A percentile compares a stretch with the other conserved stretches of the same genome.
Conservation (phyloP, 805 yeast species). For the Candida coleopterorum region DNA sequence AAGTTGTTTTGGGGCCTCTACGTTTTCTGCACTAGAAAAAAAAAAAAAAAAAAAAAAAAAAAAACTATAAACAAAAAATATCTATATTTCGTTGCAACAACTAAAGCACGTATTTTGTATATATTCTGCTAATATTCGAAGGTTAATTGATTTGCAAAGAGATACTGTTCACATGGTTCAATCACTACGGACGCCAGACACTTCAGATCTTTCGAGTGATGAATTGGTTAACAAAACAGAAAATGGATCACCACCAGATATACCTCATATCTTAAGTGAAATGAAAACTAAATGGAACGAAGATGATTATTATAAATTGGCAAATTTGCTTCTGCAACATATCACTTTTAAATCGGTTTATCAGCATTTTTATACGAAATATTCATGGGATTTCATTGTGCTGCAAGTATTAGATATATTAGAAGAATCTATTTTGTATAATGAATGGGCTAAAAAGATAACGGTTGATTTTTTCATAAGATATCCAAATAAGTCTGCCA, state of each 20-base stretch:
- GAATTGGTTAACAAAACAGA: conserved; percentile 2
- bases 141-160: too few species aligned
- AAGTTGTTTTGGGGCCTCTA: too few species aligned
- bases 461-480: conserved; percentile 1
- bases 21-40: too few species aligned
- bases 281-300: conserved; percentile 4
- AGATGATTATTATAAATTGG: conserved; percentile 2
- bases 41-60: too few species aligned
- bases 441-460: conserved; percentile 3
- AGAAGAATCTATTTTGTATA: conserved; percentile 3
- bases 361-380: conserved; percentile 1
- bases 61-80: too few species aligned
- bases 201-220: conserved; percentile 8
- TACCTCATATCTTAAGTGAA: not conserved
- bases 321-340: not conserved
- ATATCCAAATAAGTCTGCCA: not conserved
- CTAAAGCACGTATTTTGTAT: too few species aligned
- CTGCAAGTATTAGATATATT: not conserved
- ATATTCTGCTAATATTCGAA: too few species aligned
- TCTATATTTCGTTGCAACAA: too few species aligned
- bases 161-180: too few species aligned
- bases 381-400: conserved; percentile 1
- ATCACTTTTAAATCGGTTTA: conserved; percentile 3
- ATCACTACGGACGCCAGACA: conserved; percentile 5
- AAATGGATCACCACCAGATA: not conserved